Conservation (phyloP, 371 early-diverging fungal genomes). For the Massospora cicadina region DNA sequence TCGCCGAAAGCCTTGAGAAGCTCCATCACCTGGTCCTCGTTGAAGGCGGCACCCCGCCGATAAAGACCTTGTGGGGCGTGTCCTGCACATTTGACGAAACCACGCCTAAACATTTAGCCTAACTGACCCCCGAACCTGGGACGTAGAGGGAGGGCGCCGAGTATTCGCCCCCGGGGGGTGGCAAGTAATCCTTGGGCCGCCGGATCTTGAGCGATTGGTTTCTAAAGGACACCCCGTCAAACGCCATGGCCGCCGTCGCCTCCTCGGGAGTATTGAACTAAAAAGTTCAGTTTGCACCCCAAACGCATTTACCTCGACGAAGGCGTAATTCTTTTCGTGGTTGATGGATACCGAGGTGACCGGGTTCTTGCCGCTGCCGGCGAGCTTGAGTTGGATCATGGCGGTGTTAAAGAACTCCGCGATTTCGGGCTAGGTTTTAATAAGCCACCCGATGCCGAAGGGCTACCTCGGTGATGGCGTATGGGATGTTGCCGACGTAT, state of each 20-base stretch:
- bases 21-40: slow-evolving; percentile 86
- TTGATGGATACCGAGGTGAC: slow-evolving; percentile 73
- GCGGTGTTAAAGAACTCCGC: slow-evolving; percentile 73
- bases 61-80: slow-evolving; percentile 81
- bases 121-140: slow-evolving; percentile 15
- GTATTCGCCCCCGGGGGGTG: slow-evolving; percentile 31
- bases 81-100: slow-evolving; percentile 73
- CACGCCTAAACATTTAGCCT: slow-evolving; percentile 26
- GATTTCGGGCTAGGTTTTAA: slow-evolving; percentile 19
- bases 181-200: slow-evolving; percentile 85
- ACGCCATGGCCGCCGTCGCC: slow-evolving; percentile 75
- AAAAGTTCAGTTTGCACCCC: slow-evolving; percentile 82
- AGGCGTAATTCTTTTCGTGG: slow-evolving; percentile 83
- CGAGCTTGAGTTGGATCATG: slow-evolving; percentile 48
- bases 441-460: slow-evolving; percentile 15
- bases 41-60: slow-evolving; percentile 84
- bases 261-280: slow-evolving; percentile 81
- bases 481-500: slow-evolving; percentile 87
- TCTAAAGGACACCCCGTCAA: slow-evolving; percentile 78
- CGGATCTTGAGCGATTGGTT: slow-evolving; percentile 76
- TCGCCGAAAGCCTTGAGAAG: slow-evolving; percentile 84
- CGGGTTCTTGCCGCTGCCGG: slow-evolving; percentile 35
- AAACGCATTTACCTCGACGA: slow-evolving; percentile 83
- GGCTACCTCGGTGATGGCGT: slow-evolving; percentile 40
- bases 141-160: slow-evolving; percentile 16